These are phyloP conservation scores for Geotrichum bryndzae DNA, from an alignment of 1,139 yeast genomes.

Conservation along the genomic window DNA sequence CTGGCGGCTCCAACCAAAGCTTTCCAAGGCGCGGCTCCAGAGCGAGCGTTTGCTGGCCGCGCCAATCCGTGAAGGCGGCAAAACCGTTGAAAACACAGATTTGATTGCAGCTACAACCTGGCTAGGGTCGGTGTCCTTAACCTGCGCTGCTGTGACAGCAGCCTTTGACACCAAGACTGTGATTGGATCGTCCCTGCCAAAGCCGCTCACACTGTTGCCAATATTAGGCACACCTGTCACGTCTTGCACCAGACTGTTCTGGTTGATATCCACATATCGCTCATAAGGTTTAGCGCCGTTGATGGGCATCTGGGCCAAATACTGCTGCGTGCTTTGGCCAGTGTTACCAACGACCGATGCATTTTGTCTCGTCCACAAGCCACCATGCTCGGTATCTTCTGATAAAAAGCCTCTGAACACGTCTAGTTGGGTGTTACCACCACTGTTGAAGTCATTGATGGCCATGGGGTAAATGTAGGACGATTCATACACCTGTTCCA, in stretches of 20 bases:
- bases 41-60: not conserved
- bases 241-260: slow-evolving; percentile 1
- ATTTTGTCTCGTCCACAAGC: slow-evolving; percentile 19
- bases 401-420: slow-evolving; percentile 15
- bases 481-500: slow-evolving; percentile 10
- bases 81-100: slow-evolving; percentile 7
- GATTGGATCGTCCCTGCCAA: slow-evolving; percentile 12
- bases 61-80: slow-evolving; percentile 6
- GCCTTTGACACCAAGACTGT: slow-evolving; percentile 15
- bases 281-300: slow-evolving; percentile 11
- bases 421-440: slow-evolving; percentile 8
- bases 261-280: slow-evolving; percentile 11
- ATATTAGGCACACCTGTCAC: slow-evolving; percentile 10
- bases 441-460: slow-evolving; percentile 9
- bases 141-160: slow-evolving; percentile 9
- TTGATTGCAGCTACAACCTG: slow-evolving; percentile 10
- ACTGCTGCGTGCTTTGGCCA: slow-evolving; percentile 1
- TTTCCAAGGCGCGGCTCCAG: not conserved
- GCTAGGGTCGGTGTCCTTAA: not conserved
- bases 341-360: slow-evolving; percentile 1
- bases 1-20: not conserved
- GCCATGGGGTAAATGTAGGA: slow-evolving; percentile 18
- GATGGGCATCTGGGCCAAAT: slow-evolving; percentile 7
- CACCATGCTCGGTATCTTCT: slow-evolving; percentile 7
- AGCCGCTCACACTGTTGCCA: slow-evolving; percentile 4